phyloP scores from a whole-genome alignment of 2,329 filamentous ascomycete genomes.

The Acarospora socialis region DNA sequence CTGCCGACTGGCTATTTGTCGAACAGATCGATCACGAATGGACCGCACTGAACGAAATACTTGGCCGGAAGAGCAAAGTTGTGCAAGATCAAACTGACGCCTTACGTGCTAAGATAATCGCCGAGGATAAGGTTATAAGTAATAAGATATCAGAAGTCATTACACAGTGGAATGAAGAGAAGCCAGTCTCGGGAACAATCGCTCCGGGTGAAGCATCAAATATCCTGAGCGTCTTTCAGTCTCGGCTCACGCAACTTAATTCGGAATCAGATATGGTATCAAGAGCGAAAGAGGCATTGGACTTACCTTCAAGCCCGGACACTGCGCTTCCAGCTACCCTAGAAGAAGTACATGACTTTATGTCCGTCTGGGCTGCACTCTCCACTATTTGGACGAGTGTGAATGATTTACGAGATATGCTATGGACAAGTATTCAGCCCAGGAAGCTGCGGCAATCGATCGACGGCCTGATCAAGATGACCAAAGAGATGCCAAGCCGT shows the following conservation, averaged over 20 bases:
- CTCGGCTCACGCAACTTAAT: conserved; percentile 69
- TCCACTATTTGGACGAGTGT: conserved; percentile 94
- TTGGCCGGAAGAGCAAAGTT: conserved; percentile 84
- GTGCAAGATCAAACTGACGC: conserved; percentile 95
- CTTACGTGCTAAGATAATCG: conserved; percentile 81
- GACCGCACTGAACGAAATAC: conserved; percentile 81
- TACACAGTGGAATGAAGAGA: conserved; percentile 84
- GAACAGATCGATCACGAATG: conserved; percentile 95
- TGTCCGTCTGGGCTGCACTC: conserved; percentile 92
- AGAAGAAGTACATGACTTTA: conserved; percentile 96
- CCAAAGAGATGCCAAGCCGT: conserved; percentile 95
- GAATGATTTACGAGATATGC: conserved; percentile 78
- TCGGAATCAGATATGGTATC: conserved; percentile 85
- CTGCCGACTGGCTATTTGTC: conserved; percentile 84
- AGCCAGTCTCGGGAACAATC: conserved; percentile 89
- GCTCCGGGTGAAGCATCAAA: conserved; percentile 76
- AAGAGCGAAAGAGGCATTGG: conserved; percentile 91
- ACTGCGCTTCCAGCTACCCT: conserved; percentile 72
- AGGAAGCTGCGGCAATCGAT: conserved; percentile 82
- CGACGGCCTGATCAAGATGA: conserved; percentile 90
- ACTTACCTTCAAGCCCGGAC: conserved; percentile 67
- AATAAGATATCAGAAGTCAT: conserved; percentile 80
- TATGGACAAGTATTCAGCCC: conserved; percentile 93
- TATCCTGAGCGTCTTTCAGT: conserved; percentile 69
- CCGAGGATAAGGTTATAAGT: conserved; percentile 81